Conservation (phyloP, 75 land plant genomes). For the Pseudotsuga menziesii region DNA sequence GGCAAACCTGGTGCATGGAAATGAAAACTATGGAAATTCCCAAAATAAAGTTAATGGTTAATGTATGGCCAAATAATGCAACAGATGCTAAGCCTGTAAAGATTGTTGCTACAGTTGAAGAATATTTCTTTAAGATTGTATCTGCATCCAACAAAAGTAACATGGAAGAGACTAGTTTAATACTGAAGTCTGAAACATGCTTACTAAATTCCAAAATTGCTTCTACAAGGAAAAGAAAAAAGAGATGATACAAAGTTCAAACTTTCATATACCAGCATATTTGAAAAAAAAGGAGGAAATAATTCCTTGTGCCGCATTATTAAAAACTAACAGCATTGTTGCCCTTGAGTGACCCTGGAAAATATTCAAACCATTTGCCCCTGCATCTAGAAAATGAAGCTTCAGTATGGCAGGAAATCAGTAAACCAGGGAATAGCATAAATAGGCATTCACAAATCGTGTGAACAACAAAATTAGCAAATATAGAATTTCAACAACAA, state of each 20-base stretch:
- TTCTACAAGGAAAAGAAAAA: neutral
- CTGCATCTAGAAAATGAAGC: slow-evolving; percentile 20
- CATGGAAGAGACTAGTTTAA: neutral
- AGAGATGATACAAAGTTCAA: neutral
- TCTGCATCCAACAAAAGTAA: slow-evolving; percentile 44
- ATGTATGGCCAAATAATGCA: slow-evolving; percentile 80
- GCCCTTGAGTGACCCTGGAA: slow-evolving; percentile 93
- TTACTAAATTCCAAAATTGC: neutral
- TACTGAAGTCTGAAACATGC: neutral
- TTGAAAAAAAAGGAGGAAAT: slow-evolving; percentile 96
- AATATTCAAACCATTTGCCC: slow-evolving; percentile 67
- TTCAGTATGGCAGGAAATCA: neutral
- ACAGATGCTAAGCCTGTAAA: slow-evolving; percentile 98
- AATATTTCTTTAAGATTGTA: slow-evolving; percentile 97
- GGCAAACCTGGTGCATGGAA: slow-evolving; percentile 93
- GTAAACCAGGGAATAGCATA: neutral
- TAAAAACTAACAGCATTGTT: slow-evolving; percentile 85
- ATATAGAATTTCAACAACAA: neutral
- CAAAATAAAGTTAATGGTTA: slow-evolving; percentile 89
- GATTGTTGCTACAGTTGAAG: slow-evolving; percentile 98
- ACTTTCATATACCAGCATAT: slow-evolving; percentile 74
- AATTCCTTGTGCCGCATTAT: slow-evolving; percentile 99
- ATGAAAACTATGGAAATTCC: slow-evolving; percentile 97
- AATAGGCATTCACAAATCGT: neutral
- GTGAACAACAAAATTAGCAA: too few species aligned